Conservation (phyloP, 2,329 filamentous ascomycete species). For the Monilinia aucupariae region DNA sequence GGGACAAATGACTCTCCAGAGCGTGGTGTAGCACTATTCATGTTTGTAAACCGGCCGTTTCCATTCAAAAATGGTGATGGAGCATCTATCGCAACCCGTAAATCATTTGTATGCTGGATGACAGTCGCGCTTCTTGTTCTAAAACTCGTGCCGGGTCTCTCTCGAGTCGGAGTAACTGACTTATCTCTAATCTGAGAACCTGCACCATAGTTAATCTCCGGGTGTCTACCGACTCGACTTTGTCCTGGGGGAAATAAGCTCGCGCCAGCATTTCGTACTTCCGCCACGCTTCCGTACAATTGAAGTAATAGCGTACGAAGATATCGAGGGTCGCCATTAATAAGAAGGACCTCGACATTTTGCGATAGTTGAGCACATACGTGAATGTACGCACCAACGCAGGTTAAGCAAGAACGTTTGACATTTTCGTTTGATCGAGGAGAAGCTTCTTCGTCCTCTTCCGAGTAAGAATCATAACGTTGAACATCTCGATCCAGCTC, state of each 20-base stretch:
- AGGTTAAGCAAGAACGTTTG: conserved; percentile 56
- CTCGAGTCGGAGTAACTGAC: conserved; percentile 49
- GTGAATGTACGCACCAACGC: conserved; percentile 60
- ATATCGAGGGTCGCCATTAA: conserved; percentile 61
- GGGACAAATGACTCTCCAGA: conserved; percentile 77
- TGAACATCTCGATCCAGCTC: conserved; percentile 61
- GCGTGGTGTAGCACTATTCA: conserved; percentile 58
- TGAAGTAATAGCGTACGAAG: conserved; percentile 59
- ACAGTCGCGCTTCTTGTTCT: conserved; percentile 34
- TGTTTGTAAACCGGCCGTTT: conserved; percentile 45
- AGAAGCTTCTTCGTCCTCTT: conserved; percentile 44
- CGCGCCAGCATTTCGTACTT: conserved; percentile 44
- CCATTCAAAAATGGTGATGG: conserved; percentile 47
- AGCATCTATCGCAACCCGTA: conserved; percentile 54
- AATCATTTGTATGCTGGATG: conserved; percentile 33
- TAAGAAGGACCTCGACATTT: conserved; percentile 59
- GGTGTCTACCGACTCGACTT: conserved; percentile 17
- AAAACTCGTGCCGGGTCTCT: conserved; percentile 39
- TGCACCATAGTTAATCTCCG: conserved; percentile 41
- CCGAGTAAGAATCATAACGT: conserved; percentile 49
- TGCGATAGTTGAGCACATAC: conserved; percentile 55
- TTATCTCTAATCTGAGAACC: conserved; percentile 48
- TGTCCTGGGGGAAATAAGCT: conserved; percentile 25
- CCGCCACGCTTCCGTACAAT: conserved; percentile 63
- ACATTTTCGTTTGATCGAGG: conserved; percentile 58